Evolutionary conservation across 495 filamentous ascomycete species (phyloP).

Genomic region (Cercophora scortea): DNA sequence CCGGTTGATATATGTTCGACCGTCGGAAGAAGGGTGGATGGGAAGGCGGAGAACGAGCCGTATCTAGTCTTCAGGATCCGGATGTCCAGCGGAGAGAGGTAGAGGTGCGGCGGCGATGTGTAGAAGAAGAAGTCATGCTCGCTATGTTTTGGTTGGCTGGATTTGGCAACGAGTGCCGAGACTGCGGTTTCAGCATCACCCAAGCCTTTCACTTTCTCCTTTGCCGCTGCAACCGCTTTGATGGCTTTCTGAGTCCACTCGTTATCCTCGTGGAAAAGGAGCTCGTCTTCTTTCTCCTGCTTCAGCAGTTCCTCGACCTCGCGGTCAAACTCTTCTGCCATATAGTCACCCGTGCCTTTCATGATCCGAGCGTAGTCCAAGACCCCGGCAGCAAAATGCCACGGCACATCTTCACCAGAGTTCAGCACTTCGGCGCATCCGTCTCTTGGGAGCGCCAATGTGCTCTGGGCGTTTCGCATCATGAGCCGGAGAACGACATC

Average conservation of each 20-base stretch:
- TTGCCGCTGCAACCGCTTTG: constrained; percentile 58
- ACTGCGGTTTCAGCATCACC: constrained; percentile 11
- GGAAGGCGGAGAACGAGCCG: constrained; percentile 74
- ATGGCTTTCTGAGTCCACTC: constrained; percentile 87
- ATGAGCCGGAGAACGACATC: constrained; percentile 86
- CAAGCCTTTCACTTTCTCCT: constrained; percentile 51
- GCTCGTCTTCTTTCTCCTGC: constrained; percentile 81
- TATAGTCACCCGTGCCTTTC: constrained; percentile 87
- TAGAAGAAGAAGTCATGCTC: constrained; percentile 73
- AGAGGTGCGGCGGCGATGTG: constrained; percentile 81
- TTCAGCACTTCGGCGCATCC: constrained; percentile 59
- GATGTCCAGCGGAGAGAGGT: constrained; percentile 89
- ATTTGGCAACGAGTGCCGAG: background rate
- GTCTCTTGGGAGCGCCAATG: constrained; percentile 79
- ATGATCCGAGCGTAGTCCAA: constrained; percentile 93
- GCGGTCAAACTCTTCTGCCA: constrained; percentile 65
- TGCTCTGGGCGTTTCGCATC: constrained; percentile 69
- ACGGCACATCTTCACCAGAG: constrained; percentile 70
- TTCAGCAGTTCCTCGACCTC: constrained; percentile 67
- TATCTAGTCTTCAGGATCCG: constrained; percentile 89
- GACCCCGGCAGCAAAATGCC: constrained; percentile 90
- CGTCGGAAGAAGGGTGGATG: constrained; percentile 80
- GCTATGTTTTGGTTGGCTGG: constrained; percentile 9
- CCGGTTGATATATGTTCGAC: constrained; percentile 89
- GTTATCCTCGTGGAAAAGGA: constrained; percentile 87